A percentile compares a stretch with the other conserved stretches of the same genome.
These are phyloP conservation scores for Volvox carteri DNA, from an alignment of 163 green algal species.

Conservation along the genomic window DNA sequence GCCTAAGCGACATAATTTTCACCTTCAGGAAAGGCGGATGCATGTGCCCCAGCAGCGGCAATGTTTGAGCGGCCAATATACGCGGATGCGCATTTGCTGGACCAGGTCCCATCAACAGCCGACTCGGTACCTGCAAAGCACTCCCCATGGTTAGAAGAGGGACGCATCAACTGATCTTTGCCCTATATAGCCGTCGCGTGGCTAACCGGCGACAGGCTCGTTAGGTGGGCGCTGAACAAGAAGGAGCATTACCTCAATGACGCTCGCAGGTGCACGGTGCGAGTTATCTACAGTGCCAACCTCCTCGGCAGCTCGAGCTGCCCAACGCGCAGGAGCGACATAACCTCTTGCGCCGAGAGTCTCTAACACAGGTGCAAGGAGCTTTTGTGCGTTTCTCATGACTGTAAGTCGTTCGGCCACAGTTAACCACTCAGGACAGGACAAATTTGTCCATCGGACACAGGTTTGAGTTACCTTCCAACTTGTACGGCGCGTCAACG, in stretches of 20 bases:
- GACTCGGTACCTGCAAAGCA: slow-evolving; percentile 77
- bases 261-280: slow-evolving; percentile 54
- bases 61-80: slow-evolving; percentile 84
- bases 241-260: slow-evolving; percentile 73
- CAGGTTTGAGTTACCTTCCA: neutral
- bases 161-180: too few relatives aligned
- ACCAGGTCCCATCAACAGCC: slow-evolving; percentile 93
- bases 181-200: too few relatives aligned
- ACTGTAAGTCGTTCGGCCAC: neutral
- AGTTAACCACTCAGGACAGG: neutral
- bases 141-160: too few relatives aligned
- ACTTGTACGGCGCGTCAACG: too few relatives aligned
- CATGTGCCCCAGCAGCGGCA: slow-evolving; percentile 87
- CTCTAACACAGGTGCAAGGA: slow-evolving; percentile 8
- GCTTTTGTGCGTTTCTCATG: slow-evolving; percentile 42
- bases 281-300: slow-evolving; percentile 65
- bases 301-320: slow-evolving; percentile 63
- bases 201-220: too few relatives aligned
- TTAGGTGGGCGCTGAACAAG: too few relatives aligned
- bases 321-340: slow-evolving; percentile 34
- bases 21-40: slow-evolving; percentile 95
- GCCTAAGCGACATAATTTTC: too few relatives aligned
- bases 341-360: neutral
- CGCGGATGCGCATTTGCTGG: slow-evolving; percentile 90
- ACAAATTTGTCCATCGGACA: neutral